A percentile compares a stretch with the other conserved stretches of the same genome.
phyloP scores from a whole-genome alignment of 441 rosid genomes.

The Pelargonium fulgidum region DNA sequence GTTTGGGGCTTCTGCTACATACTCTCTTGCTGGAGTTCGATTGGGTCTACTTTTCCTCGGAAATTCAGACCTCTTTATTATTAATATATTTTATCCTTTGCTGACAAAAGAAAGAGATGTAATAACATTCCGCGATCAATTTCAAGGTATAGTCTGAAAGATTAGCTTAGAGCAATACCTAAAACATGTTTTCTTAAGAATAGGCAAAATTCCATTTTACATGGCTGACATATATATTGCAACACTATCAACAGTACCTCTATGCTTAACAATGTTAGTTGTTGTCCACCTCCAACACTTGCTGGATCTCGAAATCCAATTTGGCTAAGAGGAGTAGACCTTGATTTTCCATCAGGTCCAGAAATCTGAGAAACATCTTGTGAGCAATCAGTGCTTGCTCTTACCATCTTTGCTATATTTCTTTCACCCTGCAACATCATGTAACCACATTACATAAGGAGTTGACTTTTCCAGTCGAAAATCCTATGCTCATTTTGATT shows the following conservation, averaged over 20 bases:
- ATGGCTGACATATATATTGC: background rate
- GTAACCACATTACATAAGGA: conserved; percentile 22
- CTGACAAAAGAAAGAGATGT: background rate
- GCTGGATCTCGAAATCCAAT: conserved; percentile 96
- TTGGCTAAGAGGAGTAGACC: conserved; percentile 87
- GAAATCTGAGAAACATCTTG: conserved; percentile 86
- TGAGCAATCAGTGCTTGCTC: conserved; percentile 25
- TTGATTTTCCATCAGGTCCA: conserved; percentile 70
- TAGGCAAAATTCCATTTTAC: background rate
- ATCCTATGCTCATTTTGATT: conserved; percentile 27
- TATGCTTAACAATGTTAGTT: conserved; percentile 73
- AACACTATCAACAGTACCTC: conserved; percentile 48
- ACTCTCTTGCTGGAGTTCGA: too few species aligned
- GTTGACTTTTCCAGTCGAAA: conserved; percentile 28
- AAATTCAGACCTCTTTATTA: too few species aligned
- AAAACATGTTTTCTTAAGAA: background rate
- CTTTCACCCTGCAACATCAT: conserved; percentile 32
- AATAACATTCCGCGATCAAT: too few species aligned
- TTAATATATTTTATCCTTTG: too few species aligned
- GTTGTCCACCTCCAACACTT: conserved; percentile 93
- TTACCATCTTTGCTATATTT: conserved; percentile 22
- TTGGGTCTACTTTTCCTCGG: too few species aligned
- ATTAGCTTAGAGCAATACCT: background rate
- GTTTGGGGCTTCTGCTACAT: too few species aligned
- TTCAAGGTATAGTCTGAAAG: background rate